Evolutionary conservation across 257 asterid species (phyloP), one percentile per base, ranked within the genome.

Genomic region (Hygrophila difformis): DNA sequence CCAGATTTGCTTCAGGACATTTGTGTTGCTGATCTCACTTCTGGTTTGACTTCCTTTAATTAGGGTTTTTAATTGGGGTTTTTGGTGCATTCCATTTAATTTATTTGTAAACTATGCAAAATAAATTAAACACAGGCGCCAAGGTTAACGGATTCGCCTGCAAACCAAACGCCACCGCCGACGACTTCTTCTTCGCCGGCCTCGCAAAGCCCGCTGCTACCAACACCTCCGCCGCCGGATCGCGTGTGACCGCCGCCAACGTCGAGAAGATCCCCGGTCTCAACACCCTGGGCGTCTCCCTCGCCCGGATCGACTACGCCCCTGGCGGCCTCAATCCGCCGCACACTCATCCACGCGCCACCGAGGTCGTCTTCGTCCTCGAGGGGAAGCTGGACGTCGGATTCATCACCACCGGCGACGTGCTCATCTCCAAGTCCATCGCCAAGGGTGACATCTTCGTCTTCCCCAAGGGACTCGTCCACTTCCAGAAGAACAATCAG

Each of bases 401-500:
- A 0, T 76, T 80, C 76, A 71, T 81, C 62, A 81, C 84, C 60
- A 77, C 93, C 36, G 82, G 87, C 12, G 77, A 85, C 55, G 71
- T 55, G 8, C 74, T 81, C 53, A 23, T 69, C 48, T 49, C 84
- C 36, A 81, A 67, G 55, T 40, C 61, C 39, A 72, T 81, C 55
- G 56, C 51, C 12, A 50, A 57, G 23, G 88, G 88, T 0, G 84
- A 81, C n/a, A 49, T 75, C 1, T 81, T 77, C 57, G 84, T 53
- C 8, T 77, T 81, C 52, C 88, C 93, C 0, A 74, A 52, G 51
- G 84, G 79, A 0, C 75, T 81, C 17, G 68, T 76, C 34, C 91
- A 82, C 59, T 89, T 75, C 76, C 97, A 89, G 60, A 75, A 68
- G 75, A 89, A 89, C 72, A 77, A 62, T 29, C 87, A 84, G 1